Base-by-base conservation (phyloP, 306 rosid species). In the Citrullus colocynthis region DNA sequence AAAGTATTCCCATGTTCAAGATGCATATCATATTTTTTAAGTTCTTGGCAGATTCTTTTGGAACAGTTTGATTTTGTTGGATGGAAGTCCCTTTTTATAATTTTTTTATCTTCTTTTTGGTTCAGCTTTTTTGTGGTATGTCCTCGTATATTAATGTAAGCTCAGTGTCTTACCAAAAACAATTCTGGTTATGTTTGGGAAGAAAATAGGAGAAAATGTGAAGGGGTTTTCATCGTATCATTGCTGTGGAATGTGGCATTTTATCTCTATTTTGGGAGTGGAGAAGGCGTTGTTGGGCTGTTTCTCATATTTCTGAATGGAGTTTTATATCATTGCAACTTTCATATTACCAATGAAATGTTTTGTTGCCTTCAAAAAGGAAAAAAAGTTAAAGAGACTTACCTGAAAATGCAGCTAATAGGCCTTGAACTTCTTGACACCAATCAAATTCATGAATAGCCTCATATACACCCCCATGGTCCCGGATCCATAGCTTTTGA, bases 371-470 rank as follows among this genome's bases (percentile, higher is more conserved):
- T 9, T 18, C 2, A 28, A 41, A 41, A 66, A 9, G 1, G 45
- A 20, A 20, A 41, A 24, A 3, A 39, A 37, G 20, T 51, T n/a
- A 0, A 14, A 73, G 79, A 87, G 32, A 77, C 88, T 86, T 89
- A 80, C 99, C 99, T 85, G 98, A 89, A 81, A 90, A 92, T 75
- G 98, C 91, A 52, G 90, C 85, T 37, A 96, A 86, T 45, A 89
- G 83, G 77, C 79, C 85, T 61, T 89, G 88, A 76, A 89, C 84
- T 74, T 91, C 91, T 83, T 81, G 96, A 81, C 84, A 88, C 98
- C 98, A 92, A 42, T 91, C 91, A 81, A 85, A 92, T 34, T 83
- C 90, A 20, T 74, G 89, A 82, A 92, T 89, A 3, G 93, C 98
- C 84, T 87, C 91, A 37, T 92, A 80, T 2, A 88, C 97, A 48